Conservation (phyloP, 345 rosid species). For the Camelina laxa region DNA sequence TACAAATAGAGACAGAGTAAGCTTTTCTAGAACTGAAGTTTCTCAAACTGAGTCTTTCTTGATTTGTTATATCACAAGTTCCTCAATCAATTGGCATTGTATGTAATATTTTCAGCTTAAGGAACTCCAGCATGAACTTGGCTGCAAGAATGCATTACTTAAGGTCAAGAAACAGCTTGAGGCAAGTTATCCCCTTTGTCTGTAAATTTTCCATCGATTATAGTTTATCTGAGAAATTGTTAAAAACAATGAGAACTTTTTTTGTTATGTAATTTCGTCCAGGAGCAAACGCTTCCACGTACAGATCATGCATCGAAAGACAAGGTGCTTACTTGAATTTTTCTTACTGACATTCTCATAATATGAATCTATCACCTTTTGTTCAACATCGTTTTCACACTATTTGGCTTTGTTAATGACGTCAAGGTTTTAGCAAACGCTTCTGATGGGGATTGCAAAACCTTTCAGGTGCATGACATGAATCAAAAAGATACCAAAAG, state of each 20-base stretch:
- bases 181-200: slow-evolving; percentile 27
- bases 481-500: slow-evolving; percentile 46
- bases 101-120: slow-evolving; percentile 54
- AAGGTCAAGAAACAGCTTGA: slow-evolving; percentile 41
- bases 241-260: slow-evolving; percentile 19
- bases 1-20: slow-evolving; percentile 67
- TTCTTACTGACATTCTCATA: not conserved
- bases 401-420: slow-evolving; percentile 36
- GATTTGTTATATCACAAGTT: not conserved
- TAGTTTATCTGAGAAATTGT: slow-evolving; percentile 8
- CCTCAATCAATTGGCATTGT: slow-evolving; percentile 19
- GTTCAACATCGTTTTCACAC: slow-evolving; percentile 29
- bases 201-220: not conserved
- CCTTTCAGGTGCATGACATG: slow-evolving; percentile 32
- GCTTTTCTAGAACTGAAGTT: slow-evolving; percentile 32
- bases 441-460: slow-evolving; percentile 37
- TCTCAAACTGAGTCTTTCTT: slow-evolving; percentile 29
- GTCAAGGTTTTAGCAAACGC: slow-evolving; percentile 47
- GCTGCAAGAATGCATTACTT: slow-evolving; percentile 62
- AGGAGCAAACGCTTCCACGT: slow-evolving; percentile 48
- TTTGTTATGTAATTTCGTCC: slow-evolving; percentile 16
- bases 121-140: slow-evolving; percentile 74
- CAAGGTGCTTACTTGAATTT: slow-evolving; percentile 42
- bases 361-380: slow-evolving; percentile 5
- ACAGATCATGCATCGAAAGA: slow-evolving; percentile 35